Evolutionary conservation across 352 stramenopile genomes (phyloP).

Genomic region (Phytophthora pini): DNA sequence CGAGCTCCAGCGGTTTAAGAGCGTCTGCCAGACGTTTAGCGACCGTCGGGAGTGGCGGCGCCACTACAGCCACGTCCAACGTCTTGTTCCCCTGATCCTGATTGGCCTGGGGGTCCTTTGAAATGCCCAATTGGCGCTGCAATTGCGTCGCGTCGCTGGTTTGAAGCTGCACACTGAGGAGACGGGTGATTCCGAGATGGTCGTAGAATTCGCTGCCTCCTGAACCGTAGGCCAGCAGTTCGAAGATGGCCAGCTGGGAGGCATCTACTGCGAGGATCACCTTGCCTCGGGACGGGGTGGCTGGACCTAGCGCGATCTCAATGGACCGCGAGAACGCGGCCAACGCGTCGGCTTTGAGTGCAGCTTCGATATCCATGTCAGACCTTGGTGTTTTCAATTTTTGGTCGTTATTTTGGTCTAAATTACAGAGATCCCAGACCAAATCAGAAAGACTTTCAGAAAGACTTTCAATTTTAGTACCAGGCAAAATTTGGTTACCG

Average conservation of each 20-base stretch:
- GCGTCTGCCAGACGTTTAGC: conserved; percentile 61
- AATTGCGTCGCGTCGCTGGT: conserved; percentile 36
- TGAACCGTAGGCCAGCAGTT: conserved; percentile 70
- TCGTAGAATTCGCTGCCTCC: conserved; percentile 76
- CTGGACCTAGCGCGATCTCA: conserved; percentile 12
- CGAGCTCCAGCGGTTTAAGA: conserved; percentile 40
- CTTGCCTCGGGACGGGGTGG: conserved; percentile 6
- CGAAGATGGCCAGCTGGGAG: conserved; percentile 63
- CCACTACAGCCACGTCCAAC: conserved; percentile 55
- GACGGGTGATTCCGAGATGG: conserved; percentile 48
- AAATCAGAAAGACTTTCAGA: not conserved
- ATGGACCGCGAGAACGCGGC: conserved; percentile 50
- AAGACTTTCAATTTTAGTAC: too few species aligned
- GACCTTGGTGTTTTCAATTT: too few species aligned
- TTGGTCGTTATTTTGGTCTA: too few species aligned
- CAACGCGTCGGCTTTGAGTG: conserved; percentile 64
- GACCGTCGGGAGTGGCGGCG: conserved; percentile 55
- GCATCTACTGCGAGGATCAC: conserved; percentile 62
- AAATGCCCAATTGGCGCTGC: conserved; percentile 48
- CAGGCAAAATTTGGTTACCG: too few species aligned
- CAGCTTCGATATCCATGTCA: conserved; percentile 43
- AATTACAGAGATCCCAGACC: too few species aligned
- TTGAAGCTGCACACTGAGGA: conserved; percentile 54
- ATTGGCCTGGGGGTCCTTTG: conserved; percentile 13
- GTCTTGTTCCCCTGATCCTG: conserved; percentile 22